Evolutionary conservation across 768 basidiomycete genomes (phyloP), one percentile per base, ranked within the genome.

Genomic region (Lepiota venenata): DNA sequence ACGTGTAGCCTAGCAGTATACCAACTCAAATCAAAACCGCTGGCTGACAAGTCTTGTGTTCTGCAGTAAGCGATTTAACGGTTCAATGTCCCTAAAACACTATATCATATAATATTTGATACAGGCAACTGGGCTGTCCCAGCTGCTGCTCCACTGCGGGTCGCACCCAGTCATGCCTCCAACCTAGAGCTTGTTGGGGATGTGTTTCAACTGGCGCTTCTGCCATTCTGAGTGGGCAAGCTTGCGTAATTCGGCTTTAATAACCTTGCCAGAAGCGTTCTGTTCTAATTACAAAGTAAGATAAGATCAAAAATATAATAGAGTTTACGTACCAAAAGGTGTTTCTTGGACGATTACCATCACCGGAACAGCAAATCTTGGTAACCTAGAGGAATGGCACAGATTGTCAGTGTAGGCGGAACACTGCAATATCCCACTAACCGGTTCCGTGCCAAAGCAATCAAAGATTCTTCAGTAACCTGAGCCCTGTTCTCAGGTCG

Each of bases 301-400:
- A 5, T 22, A 20, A 4, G 8, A 5, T 43, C 5, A 25, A 5
- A 2, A 25, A 5, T 5, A 25, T 5, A 25, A 5, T 5, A 5
- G 25, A 40, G 36, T 43, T 16, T n/a, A 49, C 51, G 21, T 57
- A 78, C 76, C 71, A 16, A 81, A 69, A 4, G 70, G 61, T 41
- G 72, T 64, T 11, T 71, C 63, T 52, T 64, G 65, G 10, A 81
- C 61, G 3, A 80, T 29, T 15, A 81, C 66, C 69, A 81, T 74
- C 2, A 75, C 77, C 3, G 80, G 80, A 15, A 80, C 74, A 18
- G 80, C 79, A 56, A 75, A 80, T 38, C 63, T 65, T 9, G 80
- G 79, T 41, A 81, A 65, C 12, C 79, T 81, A 41, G 6, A 15
- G 53, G 40, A 36, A 35, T 25, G 25, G 25, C 6, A 5, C 5